A percentile compares a stretch with the other conserved stretches of the same genome.
phyloP scores from a whole-genome alignment of 164 flowering plant genomes.

The Taxillus chinensis region DNA sequence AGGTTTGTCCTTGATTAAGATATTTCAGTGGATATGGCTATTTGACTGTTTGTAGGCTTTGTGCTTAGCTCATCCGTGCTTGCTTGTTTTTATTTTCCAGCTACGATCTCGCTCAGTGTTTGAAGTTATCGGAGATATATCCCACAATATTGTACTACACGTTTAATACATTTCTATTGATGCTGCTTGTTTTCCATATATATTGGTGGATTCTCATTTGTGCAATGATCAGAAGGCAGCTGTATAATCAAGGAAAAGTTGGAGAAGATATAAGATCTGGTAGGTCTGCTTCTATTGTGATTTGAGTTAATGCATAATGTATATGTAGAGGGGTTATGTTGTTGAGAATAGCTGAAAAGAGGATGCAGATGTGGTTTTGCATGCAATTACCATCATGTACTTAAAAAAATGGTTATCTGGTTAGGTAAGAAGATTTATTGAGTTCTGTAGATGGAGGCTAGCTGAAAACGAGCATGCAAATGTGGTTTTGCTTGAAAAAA shows the following conservation, averaged over 20 bases:
- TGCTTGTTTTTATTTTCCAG: conserved; percentile 30
- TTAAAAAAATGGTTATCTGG: no score
- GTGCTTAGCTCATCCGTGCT: conserved; percentile 5
- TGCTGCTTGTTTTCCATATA: conserved; percentile 73
- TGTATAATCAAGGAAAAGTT: conserved; percentile 79
- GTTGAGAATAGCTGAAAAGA: no score
- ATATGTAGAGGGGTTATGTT: no score
- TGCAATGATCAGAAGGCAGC: conserved; percentile 66
- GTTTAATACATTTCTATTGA: conserved; percentile 77
- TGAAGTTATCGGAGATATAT: conserved; percentile 34
- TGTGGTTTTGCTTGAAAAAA: no score
- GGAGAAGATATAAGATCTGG: conserved; percentile 98
- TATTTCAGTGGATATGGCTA: background rate
- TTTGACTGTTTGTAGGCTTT: background rate
- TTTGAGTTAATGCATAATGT: no score
- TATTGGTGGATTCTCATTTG: conserved; percentile 95
- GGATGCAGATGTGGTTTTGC: no score
- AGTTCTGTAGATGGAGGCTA: no score
- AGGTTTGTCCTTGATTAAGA: conserved; percentile 34
- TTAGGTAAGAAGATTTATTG: no score
- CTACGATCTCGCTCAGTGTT: conserved; percentile 20
- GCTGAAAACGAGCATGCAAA: no score
- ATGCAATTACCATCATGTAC: no score
- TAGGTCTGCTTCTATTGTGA: conserved; percentile 12
- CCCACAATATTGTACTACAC: conserved; percentile 39